Base-by-base conservation (phyloP, 208 protist species). In the Leishmania major region DNA sequence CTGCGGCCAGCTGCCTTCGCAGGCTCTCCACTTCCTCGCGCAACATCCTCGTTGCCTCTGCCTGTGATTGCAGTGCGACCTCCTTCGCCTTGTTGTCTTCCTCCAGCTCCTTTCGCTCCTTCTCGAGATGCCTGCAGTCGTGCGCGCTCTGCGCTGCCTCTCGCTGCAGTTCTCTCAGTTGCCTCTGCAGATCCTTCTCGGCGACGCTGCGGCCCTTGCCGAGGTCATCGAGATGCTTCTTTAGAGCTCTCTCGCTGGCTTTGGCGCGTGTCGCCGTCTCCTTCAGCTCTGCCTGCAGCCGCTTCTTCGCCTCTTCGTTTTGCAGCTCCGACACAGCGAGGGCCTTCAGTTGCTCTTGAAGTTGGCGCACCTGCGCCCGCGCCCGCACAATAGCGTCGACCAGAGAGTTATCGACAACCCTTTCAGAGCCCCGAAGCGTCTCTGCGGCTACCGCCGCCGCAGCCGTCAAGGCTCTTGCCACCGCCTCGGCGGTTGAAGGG, bases 381-480 rank as follows among this genome's bases (percentile, higher is more conserved):
- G 88, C 19, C 7, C 64, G 67, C 28, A 75, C 67, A 28, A 89
- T 51, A 37, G 83, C 66, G 17, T 88, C 74, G 5, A 79, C 53
- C 11, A 92, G 64, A 1, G 70, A 75, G 11, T 62, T 31, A 7
- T 43, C 37, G 40, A 22, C 49, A 37, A 57, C 53, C 7, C 31
- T 40, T 7, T 76, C 71, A 43, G 69, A 22, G 31, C 43, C 15
- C 1, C 40, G 1, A 22, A 80, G 77, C 77, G 62, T 37, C 15
- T 53, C 64, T 1, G 49, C 31, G 77, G 47, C 77, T 19, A 57
- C 62, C 5, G 77, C n/a, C 2, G 45, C 45, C 49, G 69, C 78
- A 22, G 37, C 66, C n/a, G 6, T 45, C 19, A 83, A 17, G 3
- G 75, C 45, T 22, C 77, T 72, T 19, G 51, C 73, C 37, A 78